Conservation (phyloP, 2,329 filamentous ascomycete genomes). For the Exophiala lecanii-corni region DNA sequence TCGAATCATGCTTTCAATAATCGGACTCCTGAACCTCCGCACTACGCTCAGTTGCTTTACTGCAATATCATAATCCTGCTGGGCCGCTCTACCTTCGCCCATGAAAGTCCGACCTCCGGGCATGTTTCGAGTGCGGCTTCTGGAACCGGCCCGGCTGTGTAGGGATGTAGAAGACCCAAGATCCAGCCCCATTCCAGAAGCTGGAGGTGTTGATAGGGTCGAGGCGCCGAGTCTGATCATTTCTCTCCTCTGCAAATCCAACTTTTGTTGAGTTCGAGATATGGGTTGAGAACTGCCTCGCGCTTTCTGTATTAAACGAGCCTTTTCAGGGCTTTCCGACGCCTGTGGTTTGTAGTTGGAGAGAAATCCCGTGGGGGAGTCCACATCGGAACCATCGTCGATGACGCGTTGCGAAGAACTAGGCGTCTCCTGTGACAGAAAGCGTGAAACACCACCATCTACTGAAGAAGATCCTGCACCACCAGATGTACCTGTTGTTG, state of each 20-base stretch:
- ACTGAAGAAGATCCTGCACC: slow-evolving; percentile 43
- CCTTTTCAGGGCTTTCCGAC: slow-evolving; percentile 38
- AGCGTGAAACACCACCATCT: slow-evolving; percentile 44
- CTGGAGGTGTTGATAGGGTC: slow-evolving; percentile 38
- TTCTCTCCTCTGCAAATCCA: slow-evolving; percentile 41
- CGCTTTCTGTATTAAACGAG: slow-evolving; percentile 29
- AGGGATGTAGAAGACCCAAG: slow-evolving; percentile 22
- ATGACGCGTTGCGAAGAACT: slow-evolving; percentile 29
- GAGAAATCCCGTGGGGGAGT: slow-evolving; percentile 44
- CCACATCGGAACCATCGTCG: slow-evolving; percentile 40
- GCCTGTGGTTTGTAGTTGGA: slow-evolving; percentile 45
- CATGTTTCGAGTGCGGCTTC: slow-evolving; percentile 21
- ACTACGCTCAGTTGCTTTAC: slow-evolving; percentile 42
- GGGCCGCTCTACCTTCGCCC: slow-evolving; percentile 33
- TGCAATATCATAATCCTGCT: slow-evolving; percentile 41
- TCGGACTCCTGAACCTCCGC: slow-evolving; percentile 42
- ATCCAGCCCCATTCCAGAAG: slow-evolving; percentile 33
- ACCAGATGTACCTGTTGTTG: slow-evolving; percentile 31
- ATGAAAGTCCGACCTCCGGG: slow-evolving; percentile 12
- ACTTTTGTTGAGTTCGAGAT: slow-evolving; percentile 46
- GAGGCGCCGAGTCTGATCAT: slow-evolving; percentile 38
- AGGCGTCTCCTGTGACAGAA: slow-evolving; percentile 33
- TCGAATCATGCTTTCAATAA: slow-evolving; percentile 40
- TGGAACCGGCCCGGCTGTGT: slow-evolving; percentile 29
- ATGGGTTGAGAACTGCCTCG: slow-evolving; percentile 27